phyloP scores from a whole-genome alignment of 176 grass and related monocot species.

The Puccinellia tenuiflora region DNA sequence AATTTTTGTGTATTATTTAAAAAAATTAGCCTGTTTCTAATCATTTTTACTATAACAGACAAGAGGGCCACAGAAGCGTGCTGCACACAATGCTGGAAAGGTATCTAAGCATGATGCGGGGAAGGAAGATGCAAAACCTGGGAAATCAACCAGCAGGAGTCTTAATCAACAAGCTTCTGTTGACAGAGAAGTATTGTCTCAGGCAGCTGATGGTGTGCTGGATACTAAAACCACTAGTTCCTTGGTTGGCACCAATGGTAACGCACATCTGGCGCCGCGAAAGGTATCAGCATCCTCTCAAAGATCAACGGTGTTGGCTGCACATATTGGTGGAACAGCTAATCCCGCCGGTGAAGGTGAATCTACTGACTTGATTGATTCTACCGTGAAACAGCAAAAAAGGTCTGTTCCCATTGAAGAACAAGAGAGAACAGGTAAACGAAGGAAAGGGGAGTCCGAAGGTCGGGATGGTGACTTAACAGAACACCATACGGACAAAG shows the following conservation, averaged over 20 bases:
- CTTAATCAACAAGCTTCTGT: slow-evolving; percentile 33
- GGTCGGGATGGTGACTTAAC: slow-evolving; percentile 33
- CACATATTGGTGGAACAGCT: slow-evolving; percentile 31
- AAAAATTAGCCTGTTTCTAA: slow-evolving; percentile 1
- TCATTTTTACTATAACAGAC: slow-evolving; percentile 41
- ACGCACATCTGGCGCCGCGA: neutral
- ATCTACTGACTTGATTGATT: slow-evolving; percentile 40
- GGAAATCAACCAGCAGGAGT: slow-evolving; percentile 56
- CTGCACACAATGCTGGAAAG: slow-evolving; percentile 50
- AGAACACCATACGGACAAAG: slow-evolving; percentile 50
- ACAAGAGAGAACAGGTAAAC: slow-evolving; percentile 69
- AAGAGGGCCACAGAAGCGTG: slow-evolving; percentile 60
- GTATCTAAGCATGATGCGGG: slow-evolving; percentile 53
- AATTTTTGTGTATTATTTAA: too few species aligned
- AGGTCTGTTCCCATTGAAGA: slow-evolving; percentile 51
- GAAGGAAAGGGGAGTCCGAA: slow-evolving; percentile 75
- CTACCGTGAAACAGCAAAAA: slow-evolving; percentile 61
- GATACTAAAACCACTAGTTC: slow-evolving; percentile 21
- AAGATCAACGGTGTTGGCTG: slow-evolving; percentile 27
- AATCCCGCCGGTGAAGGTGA: slow-evolving; percentile 43
- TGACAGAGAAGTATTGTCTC: slow-evolving; percentile 46
- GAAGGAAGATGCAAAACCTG: slow-evolving; percentile 72
- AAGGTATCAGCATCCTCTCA: slow-evolving; percentile 44
- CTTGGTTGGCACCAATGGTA: slow-evolving; percentile 40
- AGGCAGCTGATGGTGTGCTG: slow-evolving; percentile 37